Percentiles rank a stretch among this genome's conserved stretches.
Conservation (phyloP, 768 basidiomycete genomes). For the Termitomyces sp. region DNA sequence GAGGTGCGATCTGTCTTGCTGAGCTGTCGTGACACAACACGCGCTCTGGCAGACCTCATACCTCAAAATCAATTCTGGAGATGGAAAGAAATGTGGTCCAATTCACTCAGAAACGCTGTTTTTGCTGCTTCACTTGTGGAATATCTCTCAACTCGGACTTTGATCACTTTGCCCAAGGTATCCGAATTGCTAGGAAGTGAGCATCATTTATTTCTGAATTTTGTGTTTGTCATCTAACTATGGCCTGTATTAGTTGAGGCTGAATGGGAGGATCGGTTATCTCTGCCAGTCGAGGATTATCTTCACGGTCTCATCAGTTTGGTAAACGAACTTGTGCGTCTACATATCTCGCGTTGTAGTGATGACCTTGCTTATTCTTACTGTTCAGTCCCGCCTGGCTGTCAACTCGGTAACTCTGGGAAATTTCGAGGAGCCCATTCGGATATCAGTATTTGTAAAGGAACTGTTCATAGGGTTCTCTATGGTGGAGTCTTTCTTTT, state of each 20-base stretch:
- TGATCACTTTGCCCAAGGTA: conserved; percentile 53
- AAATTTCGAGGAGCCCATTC: conserved; percentile 74
- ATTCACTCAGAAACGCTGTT: conserved; percentile 61
- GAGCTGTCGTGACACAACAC: conserved; percentile 48
- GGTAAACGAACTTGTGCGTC: conserved; percentile 74
- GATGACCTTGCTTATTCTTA: background rate
- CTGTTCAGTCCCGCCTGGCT: conserved; percentile 64
- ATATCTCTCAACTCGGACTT: conserved; percentile 55
- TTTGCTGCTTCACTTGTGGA: conserved; percentile 65
- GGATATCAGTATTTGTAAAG: conserved; percentile 76
- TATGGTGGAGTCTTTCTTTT: conserved; percentile 46
- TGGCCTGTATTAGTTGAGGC: conserved; percentile 60
- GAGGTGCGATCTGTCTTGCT: conserved; percentile 52
- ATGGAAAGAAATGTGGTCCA: conserved; percentile 83
- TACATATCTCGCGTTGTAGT: background rate
- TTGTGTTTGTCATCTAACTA: background rate
- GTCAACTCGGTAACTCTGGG: conserved; percentile 83
- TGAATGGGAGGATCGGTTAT: conserved; percentile 66
- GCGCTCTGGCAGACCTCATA: conserved; percentile 52
- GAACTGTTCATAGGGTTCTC: conserved; percentile 82
- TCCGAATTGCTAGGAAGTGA: conserved; percentile 64
- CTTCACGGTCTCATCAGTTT: conserved; percentile 75
- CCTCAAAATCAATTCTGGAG: conserved; percentile 78
- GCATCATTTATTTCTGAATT: conserved; percentile 20
- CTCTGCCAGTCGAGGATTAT: conserved; percentile 73